phyloP scores from a whole-genome alignment of 2,329 filamentous ascomycete genomes.

The Zarea fungicola region DNA sequence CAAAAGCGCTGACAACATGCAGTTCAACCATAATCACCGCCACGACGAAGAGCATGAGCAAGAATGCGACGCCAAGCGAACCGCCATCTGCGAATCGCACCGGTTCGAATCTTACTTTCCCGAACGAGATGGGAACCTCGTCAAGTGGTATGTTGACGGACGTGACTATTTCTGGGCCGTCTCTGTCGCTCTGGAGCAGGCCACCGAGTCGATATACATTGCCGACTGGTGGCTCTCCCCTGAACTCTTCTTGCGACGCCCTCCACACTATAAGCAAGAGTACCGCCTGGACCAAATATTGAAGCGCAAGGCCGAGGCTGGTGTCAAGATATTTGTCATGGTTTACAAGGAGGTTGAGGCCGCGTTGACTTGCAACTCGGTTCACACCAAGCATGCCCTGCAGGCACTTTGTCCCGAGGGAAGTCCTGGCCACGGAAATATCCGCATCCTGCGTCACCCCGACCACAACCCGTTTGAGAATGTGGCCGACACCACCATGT shows the following conservation, averaged over 20 bases:
- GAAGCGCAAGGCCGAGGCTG: constrained; percentile 83
- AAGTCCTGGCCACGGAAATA: constrained; percentile 78
- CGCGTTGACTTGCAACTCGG: constrained; percentile 84
- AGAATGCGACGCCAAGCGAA: constrained; percentile 74
- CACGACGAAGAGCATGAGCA: constrained; percentile 93
- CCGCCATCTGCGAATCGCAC: constrained; percentile 64
- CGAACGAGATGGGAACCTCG: constrained; percentile 73
- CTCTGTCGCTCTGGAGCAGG: constrained; percentile 80
- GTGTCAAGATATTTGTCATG: constrained; percentile 89
- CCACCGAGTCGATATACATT: constrained; percentile 92
- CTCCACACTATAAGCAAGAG: constrained; percentile 75
- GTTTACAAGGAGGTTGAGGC: constrained; percentile 86
- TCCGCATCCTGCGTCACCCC: constrained; percentile 81
- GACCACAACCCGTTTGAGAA: constrained; percentile 96
- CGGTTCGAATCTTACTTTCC: constrained; percentile 91
- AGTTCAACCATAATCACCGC: constrained; percentile 82
- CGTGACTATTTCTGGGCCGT: constrained; percentile 95
- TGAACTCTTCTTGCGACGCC: constrained; percentile 78
- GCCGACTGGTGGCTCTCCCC: constrained; percentile 96
- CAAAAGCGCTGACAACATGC: constrained; percentile 3
- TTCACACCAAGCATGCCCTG: constrained; percentile 85
- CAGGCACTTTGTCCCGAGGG: constrained; percentile 76
- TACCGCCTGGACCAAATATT: constrained; percentile 82
- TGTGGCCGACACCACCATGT: constrained; percentile 91
- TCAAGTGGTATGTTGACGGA: constrained; percentile 98